A percentile compares a stretch with the other conserved stretches of the same genome.
phyloP scores from a whole-genome alignment of 1,284 basidiomycete species.

The Pyrrhoderma lamaoense region DNA sequence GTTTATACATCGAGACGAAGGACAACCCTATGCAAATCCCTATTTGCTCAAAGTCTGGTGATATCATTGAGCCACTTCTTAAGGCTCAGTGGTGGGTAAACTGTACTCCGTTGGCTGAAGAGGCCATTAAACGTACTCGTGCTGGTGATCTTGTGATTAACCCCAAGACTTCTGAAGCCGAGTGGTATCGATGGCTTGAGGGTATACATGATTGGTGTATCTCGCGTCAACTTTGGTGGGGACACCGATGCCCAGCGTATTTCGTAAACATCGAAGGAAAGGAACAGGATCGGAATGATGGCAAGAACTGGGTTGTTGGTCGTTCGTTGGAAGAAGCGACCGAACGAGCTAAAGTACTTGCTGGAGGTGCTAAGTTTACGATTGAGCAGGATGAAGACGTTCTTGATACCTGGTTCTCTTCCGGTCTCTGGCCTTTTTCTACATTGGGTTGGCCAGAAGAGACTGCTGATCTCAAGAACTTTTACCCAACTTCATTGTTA shows the following conservation, averaged over 20 bases:
- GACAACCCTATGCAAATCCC: conserved; percentile 96
- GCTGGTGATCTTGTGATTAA: conserved; percentile 81
- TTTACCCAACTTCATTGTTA: conserved; percentile 85
- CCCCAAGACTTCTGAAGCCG: conserved; percentile 83
- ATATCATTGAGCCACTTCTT: conserved; percentile 91
- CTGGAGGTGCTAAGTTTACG: conserved; percentile 64
- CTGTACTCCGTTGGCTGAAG: conserved; percentile 88
- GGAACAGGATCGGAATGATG: conserved; percentile 66
- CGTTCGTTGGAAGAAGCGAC: conserved; percentile 76
- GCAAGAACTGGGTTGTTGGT: conserved; percentile 89
- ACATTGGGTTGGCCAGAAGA: conserved; percentile 97
- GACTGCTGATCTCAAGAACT: conserved; percentile 70
- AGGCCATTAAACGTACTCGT: conserved; percentile 82
- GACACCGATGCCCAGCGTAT: conserved; percentile 94
- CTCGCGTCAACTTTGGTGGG: conserved; percentile 99
- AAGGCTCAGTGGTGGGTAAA: conserved; percentile 99
- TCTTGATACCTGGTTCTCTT: conserved; percentile 99
- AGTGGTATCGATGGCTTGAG: conserved; percentile 97
- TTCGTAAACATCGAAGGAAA: conserved; percentile 83
- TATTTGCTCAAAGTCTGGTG: conserved; percentile 90
- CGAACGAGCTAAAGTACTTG: conserved; percentile 68
- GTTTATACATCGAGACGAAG: conserved; percentile 86
- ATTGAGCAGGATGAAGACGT: conserved; percentile 97
- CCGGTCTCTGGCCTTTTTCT: conserved; percentile 96
- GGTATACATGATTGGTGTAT: conserved; percentile 99